Evolutionary conservation across 2,329 filamentous ascomycete genomes (phyloP).

Genomic region (Coniochaeta sp.): DNA sequence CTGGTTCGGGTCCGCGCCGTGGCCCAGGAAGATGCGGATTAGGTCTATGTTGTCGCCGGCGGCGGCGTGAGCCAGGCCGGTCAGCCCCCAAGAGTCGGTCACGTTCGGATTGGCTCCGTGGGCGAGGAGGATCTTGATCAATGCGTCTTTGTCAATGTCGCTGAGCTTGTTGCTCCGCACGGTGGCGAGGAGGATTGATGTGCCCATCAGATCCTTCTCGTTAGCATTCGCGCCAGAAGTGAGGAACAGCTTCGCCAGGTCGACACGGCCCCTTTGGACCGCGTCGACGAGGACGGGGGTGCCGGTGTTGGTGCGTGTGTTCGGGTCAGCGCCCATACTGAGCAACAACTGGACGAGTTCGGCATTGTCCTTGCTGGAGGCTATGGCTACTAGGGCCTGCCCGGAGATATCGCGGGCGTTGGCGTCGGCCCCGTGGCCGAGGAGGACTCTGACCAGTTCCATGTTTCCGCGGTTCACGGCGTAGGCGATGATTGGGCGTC

Average conservation of each 20-base stretch:
- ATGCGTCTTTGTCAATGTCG: constrained; percentile 17
- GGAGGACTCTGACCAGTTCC: constrained; percentile 25
- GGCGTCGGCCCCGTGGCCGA: constrained; percentile 25
- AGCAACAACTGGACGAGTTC: constrained; percentile 16
- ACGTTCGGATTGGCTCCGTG: constrained; percentile 24
- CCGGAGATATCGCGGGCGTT: constrained; percentile 22
- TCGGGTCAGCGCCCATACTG: constrained; percentile 27
- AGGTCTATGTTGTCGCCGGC: constrained; percentile 19
- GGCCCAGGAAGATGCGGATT: constrained; percentile 13
- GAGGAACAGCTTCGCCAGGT: constrained; percentile 26
- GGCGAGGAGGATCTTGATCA: constrained; percentile 22
- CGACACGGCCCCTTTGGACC: constrained; percentile 16
- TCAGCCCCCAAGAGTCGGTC: constrained; percentile 18
- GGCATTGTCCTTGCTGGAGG: constrained; percentile 14
- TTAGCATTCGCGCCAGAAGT: constrained; percentile 25
- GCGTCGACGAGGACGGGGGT: constrained; percentile 17
- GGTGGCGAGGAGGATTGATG: constrained; percentile 24
- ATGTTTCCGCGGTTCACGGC: constrained; percentile 17
- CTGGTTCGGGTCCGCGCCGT: constrained; percentile 17
- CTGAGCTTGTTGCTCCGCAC: constrained; percentile 23
- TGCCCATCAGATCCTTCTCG: constrained; percentile 20
- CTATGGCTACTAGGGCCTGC: constrained; percentile 21
- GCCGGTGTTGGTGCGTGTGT: constrained; percentile 14
- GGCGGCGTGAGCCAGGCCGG: constrained; percentile 17
- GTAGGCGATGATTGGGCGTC: constrained; percentile 16